Evolutionary conservation across 2,329 filamentous ascomycete genomes (phyloP).

Genomic region (Colletotrichum incanum): DNA sequence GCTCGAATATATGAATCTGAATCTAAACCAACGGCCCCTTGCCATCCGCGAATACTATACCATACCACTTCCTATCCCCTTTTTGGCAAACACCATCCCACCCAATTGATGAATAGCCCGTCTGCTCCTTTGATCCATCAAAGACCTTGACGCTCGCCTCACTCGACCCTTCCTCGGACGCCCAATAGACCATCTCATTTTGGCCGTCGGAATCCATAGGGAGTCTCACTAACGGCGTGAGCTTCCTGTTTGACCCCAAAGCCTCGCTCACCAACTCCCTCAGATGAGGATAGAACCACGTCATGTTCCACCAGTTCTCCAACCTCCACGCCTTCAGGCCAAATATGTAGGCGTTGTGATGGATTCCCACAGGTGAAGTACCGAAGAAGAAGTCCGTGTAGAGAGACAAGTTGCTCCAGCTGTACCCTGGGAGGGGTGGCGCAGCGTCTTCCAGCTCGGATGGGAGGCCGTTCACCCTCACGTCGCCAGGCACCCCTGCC

Average conservation of each 20-base stretch:
- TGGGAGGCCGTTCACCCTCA: slow-evolving; percentile 50
- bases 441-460: slow-evolving; percentile 48
- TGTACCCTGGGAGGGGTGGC: slow-evolving; percentile 36
- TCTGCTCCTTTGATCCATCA: slow-evolving; percentile 42
- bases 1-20: too few species aligned
- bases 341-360: slow-evolving; percentile 55
- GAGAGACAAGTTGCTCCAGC: slow-evolving; percentile 52
- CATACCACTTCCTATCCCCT: slow-evolving; percentile 50
- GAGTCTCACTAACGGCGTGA: slow-evolving; percentile 46
- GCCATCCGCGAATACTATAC: slow-evolving; percentile 53
- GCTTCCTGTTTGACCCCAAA: slow-evolving; percentile 43
- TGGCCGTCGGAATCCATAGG: slow-evolving; percentile 13
- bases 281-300: slow-evolving; percentile 55
- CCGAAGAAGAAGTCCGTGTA: slow-evolving; percentile 58
- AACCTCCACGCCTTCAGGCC: slow-evolving; percentile 52
- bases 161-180: slow-evolving; percentile 43
- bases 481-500: slow-evolving; percentile 51
- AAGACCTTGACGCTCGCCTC: slow-evolving; percentile 45
- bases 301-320: slow-evolving; percentile 54
- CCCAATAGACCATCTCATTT: slow-evolving; percentile 47
- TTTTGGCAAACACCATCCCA: slow-evolving; percentile 56
- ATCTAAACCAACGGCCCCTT: slow-evolving; percentile 48
- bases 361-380: slow-evolving; percentile 54
- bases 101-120: slow-evolving; percentile 46
- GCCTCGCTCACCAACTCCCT: slow-evolving; percentile 50